Evolutionary conservation across 2,329 filamentous ascomycete genomes (phyloP).

Genomic region (Sclerotinia borealis): DNA sequence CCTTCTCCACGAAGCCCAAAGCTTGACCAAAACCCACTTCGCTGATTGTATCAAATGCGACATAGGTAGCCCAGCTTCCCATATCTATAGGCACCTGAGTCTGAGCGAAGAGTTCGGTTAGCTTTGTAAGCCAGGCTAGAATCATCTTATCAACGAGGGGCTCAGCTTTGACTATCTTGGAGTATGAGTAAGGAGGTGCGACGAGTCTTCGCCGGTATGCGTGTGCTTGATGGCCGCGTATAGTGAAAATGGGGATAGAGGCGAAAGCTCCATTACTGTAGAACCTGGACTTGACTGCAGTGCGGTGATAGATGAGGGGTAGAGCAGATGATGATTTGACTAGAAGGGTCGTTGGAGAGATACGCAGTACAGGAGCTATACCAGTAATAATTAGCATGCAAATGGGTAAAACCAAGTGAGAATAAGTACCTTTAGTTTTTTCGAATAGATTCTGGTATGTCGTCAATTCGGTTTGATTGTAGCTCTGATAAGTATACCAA

Average conservation of each 20-base stretch:
- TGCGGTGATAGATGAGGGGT: constrained; percentile 49
- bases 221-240: constrained; percentile 46
- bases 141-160: constrained; percentile 48
- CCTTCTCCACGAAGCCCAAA: constrained; percentile 49
- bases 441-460: background rate
- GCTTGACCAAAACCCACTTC: constrained; percentile 51
- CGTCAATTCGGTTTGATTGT: background rate
- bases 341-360: constrained; percentile 47
- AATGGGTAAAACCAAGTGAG: background rate
- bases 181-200: constrained; percentile 47
- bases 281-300: constrained; percentile 50
- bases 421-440: background rate
- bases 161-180: constrained; percentile 53
- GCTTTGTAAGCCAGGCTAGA: constrained; percentile 41
- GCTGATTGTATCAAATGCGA: constrained; percentile 51
- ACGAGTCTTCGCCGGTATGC: constrained; percentile 47
- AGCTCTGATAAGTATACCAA: constrained; percentile 30
- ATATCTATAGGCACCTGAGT: constrained; percentile 46
- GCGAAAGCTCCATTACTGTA: constrained; percentile 55
- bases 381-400: background rate
- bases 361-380: constrained; percentile 45
- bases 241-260: constrained; percentile 50
- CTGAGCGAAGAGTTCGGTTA: constrained; percentile 41
- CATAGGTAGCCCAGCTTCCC: constrained; percentile 44
- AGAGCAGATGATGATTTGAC: constrained; percentile 49